Percentiles rank a stretch among this genome's conserved stretches.
Conservation (phyloP, 352 stramenopile genomes). For the Blastocystis sp. region DNA sequence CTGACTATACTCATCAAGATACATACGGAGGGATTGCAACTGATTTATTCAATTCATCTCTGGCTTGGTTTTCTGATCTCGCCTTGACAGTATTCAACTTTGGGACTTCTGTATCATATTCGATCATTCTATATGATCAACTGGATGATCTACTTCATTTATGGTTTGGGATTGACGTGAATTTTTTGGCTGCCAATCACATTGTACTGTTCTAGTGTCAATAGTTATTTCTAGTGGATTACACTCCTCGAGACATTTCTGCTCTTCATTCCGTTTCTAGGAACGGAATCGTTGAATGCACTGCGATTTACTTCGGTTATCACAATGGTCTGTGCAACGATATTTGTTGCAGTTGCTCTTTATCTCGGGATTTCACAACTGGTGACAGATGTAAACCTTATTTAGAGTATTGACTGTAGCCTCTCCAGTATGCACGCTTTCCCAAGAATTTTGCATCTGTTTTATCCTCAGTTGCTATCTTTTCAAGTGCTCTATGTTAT, state of each 20-base stretch:
- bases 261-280: conserved; percentile 31
- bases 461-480: background rate
- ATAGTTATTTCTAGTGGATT: background rate
- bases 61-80: conserved; percentile 18
- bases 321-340: conserved; percentile 4
- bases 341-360: background rate
- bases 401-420: background rate
- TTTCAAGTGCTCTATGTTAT: conserved; percentile 39
- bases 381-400: background rate
- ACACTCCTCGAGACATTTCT: background rate
- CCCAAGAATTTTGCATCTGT: background rate
- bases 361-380: background rate
- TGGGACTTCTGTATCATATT: conserved; percentile 13
- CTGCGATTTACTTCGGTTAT: conserved; percentile 39
- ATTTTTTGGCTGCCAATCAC: background rate
- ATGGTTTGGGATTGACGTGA: background rate
- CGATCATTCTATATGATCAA: conserved; percentile 47
- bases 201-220: background rate
- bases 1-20: conserved; percentile 3
- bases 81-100: conserved; percentile 51
- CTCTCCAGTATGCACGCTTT: background rate
- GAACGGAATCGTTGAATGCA: background rate
- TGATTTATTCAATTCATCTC: background rate
- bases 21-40: conserved; percentile 1
- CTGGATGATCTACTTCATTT: background rate